Evolutionary conservation across 1,284 basidiomycete species (phyloP), one percentile per base, ranked within the genome.

Genomic region (Tylopilus sp.): DNA sequence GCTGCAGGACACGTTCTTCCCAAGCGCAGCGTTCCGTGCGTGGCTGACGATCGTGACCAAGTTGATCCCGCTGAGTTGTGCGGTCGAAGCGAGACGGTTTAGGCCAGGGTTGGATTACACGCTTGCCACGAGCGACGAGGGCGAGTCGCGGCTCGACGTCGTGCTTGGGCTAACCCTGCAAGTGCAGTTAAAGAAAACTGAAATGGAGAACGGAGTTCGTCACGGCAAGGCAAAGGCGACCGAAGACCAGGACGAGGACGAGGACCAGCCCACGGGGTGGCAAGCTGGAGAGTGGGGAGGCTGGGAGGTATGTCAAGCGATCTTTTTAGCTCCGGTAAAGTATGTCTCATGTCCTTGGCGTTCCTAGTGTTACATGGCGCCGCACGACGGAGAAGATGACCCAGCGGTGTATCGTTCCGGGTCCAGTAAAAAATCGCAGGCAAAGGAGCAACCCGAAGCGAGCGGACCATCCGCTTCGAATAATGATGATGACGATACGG

Each of bases 101-200:
- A 75, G 95, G 49, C 92, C 92, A 1, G 96, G 94, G 0, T 72
- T 98, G 57, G 95, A 98, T 70, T 98, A 98, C 68, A 97, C 95
- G 16, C 79, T 99, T 1, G 96, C 96, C 28, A 88, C 89, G 55
- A 90, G 91, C 51, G 90, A 96, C 60, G 87, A 89, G 54, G 79
- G 75, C 51, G 89, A 92, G 64, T 82, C 85, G 36, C 74, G 92
- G 54, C 72, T 98, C 56, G 96, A 99, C 64, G 83, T 93, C 11
- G 87, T 89, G 49, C 77, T 99, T n/a, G 91, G 89, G 10, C 71
- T 97, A 55, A 97, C 94, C 21, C 94, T 94, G 19, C 81, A 84
- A 61, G 74, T 77, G 5, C 49, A 63, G 59, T 49, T 59, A 47
- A 63, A 51, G 45, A 59, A 51, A 44, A 46, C 46, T 12, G 48